Evolutionary conservation across 352 stramenopile genomes (phyloP).

Genomic region (Thalassiosira hispida): DNA sequence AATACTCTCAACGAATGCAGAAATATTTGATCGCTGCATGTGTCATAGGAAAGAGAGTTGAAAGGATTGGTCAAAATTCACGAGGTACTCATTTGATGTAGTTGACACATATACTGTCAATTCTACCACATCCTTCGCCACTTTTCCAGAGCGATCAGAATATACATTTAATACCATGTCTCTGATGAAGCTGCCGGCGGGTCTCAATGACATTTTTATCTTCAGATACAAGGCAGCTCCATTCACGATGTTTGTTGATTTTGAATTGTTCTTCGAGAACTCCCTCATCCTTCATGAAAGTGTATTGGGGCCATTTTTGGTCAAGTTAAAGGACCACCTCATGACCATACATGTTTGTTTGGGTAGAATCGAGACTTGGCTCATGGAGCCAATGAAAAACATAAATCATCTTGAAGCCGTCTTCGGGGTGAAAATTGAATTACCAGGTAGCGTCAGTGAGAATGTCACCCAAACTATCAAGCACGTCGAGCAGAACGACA

Average conservation of each 20-base stretch:
- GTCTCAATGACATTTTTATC: constrained; percentile 1
- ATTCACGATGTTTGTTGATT: constrained; percentile 24
- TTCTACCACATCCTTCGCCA: neutral
- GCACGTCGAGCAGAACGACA: constrained; percentile 97
- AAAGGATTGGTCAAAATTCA: neutral
- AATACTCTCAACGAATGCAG: constrained; percentile 20
- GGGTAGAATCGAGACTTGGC: too few relatives aligned
- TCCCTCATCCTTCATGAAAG: constrained; percentile 24
- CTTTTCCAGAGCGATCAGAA: constrained; percentile 10
- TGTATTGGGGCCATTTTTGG: constrained; percentile 21
- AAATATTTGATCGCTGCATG: constrained; percentile 32
- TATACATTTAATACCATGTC: constrained; percentile 6
- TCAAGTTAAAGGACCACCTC: constrained; percentile 52
- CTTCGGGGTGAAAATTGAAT: neutral
- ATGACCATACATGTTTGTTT: constrained; percentile 48
- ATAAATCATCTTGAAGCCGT: too few relatives aligned
- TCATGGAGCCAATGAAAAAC: too few relatives aligned
- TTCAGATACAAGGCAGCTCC: neutral
- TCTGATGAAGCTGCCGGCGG: constrained; percentile 4
- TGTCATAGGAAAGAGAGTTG: neutral
- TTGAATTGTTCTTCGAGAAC: constrained; percentile 35
- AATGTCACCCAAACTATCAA: constrained; percentile 97
- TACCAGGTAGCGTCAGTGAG: constrained; percentile 87
- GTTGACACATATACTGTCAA: neutral
- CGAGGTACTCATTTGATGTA: constrained; percentile 23